Base-by-base conservation (phyloP, 2,329 filamentous ascomycete species). In the Paracoccidioides lutzii region DNA sequence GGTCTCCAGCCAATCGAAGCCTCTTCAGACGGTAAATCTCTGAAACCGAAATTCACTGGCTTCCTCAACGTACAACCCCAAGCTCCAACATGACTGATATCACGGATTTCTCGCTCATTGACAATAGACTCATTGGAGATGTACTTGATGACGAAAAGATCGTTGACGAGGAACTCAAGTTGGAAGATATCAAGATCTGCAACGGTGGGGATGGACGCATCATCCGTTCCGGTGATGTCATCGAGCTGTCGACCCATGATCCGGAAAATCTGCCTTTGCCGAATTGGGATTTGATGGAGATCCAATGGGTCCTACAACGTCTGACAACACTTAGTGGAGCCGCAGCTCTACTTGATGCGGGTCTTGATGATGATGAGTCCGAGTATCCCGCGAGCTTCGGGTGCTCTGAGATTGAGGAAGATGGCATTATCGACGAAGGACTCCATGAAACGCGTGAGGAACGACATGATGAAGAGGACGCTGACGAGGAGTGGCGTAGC, bases 231-330 rank as follows among this genome's bases (percentile, higher is more conserved):
- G 48, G 48, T 8, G 48, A 51, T 32, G 35, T 51, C 33, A 51
- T 51, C 22, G 48, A 51, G 32, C 48, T 51, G 14, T 38, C 48
- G 40, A 51, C 48, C 6, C 40, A 7, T 4, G 14, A 51, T 12
- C 48, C 48, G n/a, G 48, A 22, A 51, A 40, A 22, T 1, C 14
- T 15, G 4, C 48, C 48, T 10, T 22, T 51, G 8, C 48, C 48
- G 28, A 40, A 38, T 51, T 51, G 48, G 48, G 33, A 51, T 22
- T 33, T 51, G 3, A 32, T 51, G 1, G 48, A 51, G 40, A 35
- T 51, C 3, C 48, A 51, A 40, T 51, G 48, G 48, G 14, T 51
- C 7, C 33, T 51, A n/a, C 48, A 51, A 40, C 45, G 45, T 49
- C 35, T 51, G 48, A 51, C 35, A 5, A 14, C 33, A 40, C 48